Evolutionary conservation across 23 red algal species (phyloP).

Genomic region (Pyropia yezoensis): DNA sequence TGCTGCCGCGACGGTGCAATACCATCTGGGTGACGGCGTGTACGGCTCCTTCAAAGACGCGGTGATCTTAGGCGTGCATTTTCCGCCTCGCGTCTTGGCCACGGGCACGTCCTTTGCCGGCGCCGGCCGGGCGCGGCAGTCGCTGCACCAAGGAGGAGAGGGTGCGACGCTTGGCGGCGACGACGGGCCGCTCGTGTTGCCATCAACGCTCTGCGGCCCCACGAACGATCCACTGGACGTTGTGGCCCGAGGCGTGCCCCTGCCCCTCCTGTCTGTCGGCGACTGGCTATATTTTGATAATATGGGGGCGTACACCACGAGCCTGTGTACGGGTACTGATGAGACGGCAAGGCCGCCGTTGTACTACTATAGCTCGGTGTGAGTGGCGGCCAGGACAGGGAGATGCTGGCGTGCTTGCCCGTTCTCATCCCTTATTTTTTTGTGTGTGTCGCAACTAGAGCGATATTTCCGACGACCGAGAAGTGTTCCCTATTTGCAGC

Average conservation of each 20-base stretch:
- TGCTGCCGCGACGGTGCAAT: slow-evolving; percentile 3
- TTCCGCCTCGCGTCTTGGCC: slow-evolving; percentile 18
- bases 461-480: too few relatives aligned
- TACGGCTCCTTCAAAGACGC: slow-evolving; percentile 83
- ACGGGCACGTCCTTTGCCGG: background rate
- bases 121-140: background rate
- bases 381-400: too few relatives aligned
- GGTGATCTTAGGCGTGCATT: slow-evolving; percentile 32
- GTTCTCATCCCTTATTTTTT: too few relatives aligned
- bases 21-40: slow-evolving; percentile 71
- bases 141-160: background rate
- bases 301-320: slow-evolving; percentile 84
- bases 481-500: too few relatives aligned
- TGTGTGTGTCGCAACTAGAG: too few relatives aligned
- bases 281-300: slow-evolving; percentile 83
- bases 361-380: too few relatives aligned
- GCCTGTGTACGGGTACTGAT: slow-evolving; percentile 24
- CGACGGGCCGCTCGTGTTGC: background rate
- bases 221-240: slow-evolving; percentile 69
- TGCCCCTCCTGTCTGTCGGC: slow-evolving; percentile 45
- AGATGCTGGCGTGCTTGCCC: too few relatives aligned
- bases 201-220: slow-evolving; percentile 56
- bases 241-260: slow-evolving; percentile 34
- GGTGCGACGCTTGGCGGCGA: background rate
- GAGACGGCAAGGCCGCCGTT: background rate